These are phyloP conservation scores for Mortierella sp. DNA, from an alignment of 371 early-diverging fungal species.

Conservation along the genomic window DNA sequence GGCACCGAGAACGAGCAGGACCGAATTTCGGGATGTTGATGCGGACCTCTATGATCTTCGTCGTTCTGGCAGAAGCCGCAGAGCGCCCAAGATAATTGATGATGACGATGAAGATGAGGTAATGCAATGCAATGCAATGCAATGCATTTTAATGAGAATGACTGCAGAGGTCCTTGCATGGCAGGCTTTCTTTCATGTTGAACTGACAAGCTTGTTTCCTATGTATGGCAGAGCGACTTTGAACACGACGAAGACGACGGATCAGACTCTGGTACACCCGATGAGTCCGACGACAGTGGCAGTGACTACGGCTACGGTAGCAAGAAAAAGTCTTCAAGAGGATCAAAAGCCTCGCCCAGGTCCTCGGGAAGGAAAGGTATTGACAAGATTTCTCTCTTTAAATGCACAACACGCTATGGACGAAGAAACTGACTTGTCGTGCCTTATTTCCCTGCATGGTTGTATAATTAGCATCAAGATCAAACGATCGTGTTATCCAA, in stretches of 20 bases:
- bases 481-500: conserved; percentile 29
- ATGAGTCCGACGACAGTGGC: conserved; percentile 45
- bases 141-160: no score
- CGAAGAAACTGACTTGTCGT: not conserved
- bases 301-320: conserved; percentile 50
- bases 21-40: conserved; percentile 54
- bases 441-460: conserved; percentile 1
- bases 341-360: conserved; percentile 24
- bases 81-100: conserved; percentile 34
- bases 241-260: conserved; percentile 41
- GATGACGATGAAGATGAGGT: conserved; percentile 52
- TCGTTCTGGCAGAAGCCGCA: conserved; percentile 62
- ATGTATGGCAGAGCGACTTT: conserved; percentile 37
- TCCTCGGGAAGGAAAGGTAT: conserved; percentile 39
- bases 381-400: not conserved
- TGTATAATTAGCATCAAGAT: conserved; percentile 18
- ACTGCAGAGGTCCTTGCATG: no score
- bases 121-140: no score
- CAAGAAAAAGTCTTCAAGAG: conserved; percentile 23
- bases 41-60: conserved; percentile 67
- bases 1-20: conserved; percentile 33
- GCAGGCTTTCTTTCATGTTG: no score
- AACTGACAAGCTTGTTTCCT: not conserved
- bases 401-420: not conserved
- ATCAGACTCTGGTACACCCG: conserved; percentile 35